Evolutionary conservation across 371 early-diverging fungal genomes (phyloP), one percentile per base, ranked within the genome.

Genomic region (Saksenaea vasiformis): DNA sequence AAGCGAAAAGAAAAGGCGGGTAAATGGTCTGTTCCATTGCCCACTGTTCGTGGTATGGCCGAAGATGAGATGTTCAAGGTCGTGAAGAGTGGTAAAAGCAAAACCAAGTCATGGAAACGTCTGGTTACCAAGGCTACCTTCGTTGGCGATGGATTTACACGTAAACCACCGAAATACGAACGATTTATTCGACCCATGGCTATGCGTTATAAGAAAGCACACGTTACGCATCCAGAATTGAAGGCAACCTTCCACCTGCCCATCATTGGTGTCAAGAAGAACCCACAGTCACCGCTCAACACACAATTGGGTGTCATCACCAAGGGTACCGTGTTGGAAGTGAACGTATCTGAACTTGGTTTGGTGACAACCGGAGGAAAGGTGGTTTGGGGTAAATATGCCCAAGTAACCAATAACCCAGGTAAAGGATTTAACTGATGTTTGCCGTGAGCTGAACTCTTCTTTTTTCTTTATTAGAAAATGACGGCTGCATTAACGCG

Each of bases 351-450:
- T 68, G 99, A 99, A 79, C 85, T 99, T 62, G 99, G 99, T 62
- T 84, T 99, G 54, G 99, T 99, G 22, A 98, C 99, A 51, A 95
- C 95, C 39, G 87, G 91, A 72, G 99, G 99, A 64, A 98, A 99
- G 83, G 98, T 99, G 62, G 97, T 99, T 17, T 99, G 99, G 99
- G 99, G 99, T 70, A 99, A 99, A 85, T 99, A 99, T 81, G 98
- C 98, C 15, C 99, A 99, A 85, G 90, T 96, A 15, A 96, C 95
- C 14, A 96, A 96, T 74, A 91, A 94, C 75, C 96, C 96, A 41
- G 72, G 95, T 93, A 76, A 86, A 83, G 17, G n/a, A n/a, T n/a
- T n/a, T n/a, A n/a, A n/a, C n/a, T n/a, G n/a, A n/a, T n/a, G n/a
- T n/a, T n/a, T n/a, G n/a, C n/a, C 26, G 27, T 22, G 36, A 36